Evolutionary conservation across 345 rosid species (phyloP), one percentile per base, ranked within the genome.

Genomic region (Isatis tinctoria): DNA sequence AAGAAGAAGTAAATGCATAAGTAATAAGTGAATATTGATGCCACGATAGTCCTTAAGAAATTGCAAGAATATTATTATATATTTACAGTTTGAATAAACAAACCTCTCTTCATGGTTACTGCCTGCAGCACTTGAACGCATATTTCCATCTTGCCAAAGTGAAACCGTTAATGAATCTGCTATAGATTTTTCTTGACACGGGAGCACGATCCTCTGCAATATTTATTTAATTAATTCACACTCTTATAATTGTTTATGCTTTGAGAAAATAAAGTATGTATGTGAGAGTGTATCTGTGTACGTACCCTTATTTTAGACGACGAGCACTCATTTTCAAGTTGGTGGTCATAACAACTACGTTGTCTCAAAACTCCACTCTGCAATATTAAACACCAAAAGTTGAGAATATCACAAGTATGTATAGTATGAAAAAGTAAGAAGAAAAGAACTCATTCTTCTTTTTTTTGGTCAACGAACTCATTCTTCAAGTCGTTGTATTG

Each of bases 141-240:
- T 22, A 33, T 54, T 65, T 22, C 11, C 67, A 10, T 14, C 27
- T 58, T 47, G 43, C 60, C 53, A 18, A 36, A 40, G 40, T 30
- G 67, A 10, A 28, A 39, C 35, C 6, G 5, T 48, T 10, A 60
- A 36, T 10, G 73, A 58, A 47, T 49, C 27, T 67, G 35, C 33
- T 18, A 26, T 3, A 27, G 10, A 20, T 14, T 18, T 58, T 41
- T 66, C 78, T 74, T 66, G 67, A 12, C 6, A 36, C 12, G 78
- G 78, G 6, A 26, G 13, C 73, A 48, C 58, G 7, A 66, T 66
- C 52, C 60, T 74, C 78, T 74, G 60, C 60, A 58, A 58, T 47
- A 36, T 30, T 32, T 45, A 65, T 16, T 14, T 44, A 0, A 36
- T 1, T 54, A 11, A 14, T 18, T 56, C 56, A 63, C 35, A 20